Conservation (phyloP, 495 filamentous ascomycete genomes). For the Rhypophila decipiens region DNA sequence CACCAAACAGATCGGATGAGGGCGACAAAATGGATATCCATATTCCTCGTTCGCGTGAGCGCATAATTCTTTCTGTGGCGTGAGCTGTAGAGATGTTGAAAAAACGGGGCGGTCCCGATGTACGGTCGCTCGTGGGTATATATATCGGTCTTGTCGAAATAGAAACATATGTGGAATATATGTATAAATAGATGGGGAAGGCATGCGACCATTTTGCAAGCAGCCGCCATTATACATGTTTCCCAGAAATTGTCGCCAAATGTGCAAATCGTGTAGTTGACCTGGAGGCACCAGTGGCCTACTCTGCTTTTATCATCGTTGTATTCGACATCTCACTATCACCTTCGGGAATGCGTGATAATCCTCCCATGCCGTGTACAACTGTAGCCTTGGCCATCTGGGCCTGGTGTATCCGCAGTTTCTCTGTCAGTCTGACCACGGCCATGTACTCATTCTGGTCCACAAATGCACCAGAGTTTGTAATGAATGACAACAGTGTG, state of each 20-base stretch:
- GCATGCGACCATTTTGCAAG: no score
- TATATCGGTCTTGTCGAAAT: constrained; percentile 10
- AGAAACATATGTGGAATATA: constrained; percentile 11
- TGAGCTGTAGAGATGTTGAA: constrained; percentile 13
- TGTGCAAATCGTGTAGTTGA: neutral
- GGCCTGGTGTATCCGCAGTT: constrained; percentile 62
- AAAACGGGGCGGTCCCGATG: constrained; percentile 2
- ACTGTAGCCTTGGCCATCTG: constrained; percentile 47
- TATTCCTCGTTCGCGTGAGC: constrained; percentile 32
- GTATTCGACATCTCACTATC: constrained; percentile 45
- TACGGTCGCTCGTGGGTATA: constrained; percentile 19
- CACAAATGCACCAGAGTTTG: constrained; percentile 60
- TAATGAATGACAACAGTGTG: constrained; percentile 77
- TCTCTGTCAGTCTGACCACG: constrained; percentile 81
- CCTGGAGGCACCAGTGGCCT: constrained; percentile 11
- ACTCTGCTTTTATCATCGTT: constrained; percentile 12
- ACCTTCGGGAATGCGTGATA: constrained; percentile 60
- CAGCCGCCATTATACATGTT: no score
- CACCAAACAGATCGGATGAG: constrained; percentile 11
- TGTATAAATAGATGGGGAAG: constrained; percentile 5
- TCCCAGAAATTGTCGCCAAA: no score
- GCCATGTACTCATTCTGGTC: constrained; percentile 79
- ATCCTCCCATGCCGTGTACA: constrained; percentile 54
- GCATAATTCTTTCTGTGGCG: constrained; percentile 29
- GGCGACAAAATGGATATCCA: constrained; percentile 8